Conservation (phyloP, 2,329 filamentous ascomycete genomes). For the Rhinocladiella similis region DNA sequence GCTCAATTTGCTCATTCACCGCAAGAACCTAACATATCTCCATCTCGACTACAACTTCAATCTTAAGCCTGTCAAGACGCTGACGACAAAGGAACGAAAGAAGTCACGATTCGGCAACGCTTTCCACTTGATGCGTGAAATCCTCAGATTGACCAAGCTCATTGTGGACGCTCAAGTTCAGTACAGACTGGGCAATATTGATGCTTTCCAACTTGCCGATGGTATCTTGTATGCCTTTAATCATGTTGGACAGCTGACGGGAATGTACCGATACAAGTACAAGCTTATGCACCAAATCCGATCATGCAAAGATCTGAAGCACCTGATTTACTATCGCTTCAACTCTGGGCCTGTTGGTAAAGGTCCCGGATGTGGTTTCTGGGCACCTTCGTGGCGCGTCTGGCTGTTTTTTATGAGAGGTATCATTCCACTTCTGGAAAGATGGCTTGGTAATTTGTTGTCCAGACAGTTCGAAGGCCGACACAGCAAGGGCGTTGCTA, state of each 20-base stretch:
- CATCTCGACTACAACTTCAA: conserved; percentile 99
- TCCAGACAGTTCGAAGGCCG: conserved; percentile 97
- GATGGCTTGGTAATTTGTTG: conserved; percentile 95
- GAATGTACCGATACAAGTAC: conserved; percentile 99
- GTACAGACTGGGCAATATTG: conserved; percentile 95
- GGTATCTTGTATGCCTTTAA: conserved; percentile 99
- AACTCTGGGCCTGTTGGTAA: conserved; percentile 97
- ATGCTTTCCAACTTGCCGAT: conserved; percentile 97
- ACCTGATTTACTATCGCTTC: conserved; percentile 98
- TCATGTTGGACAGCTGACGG: conserved; percentile 94
- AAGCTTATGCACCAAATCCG: conserved; percentile 99
- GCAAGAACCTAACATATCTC: conserved; percentile 96
- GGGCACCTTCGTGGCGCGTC: conserved; percentile 97
- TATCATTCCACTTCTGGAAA: conserved; percentile 92
- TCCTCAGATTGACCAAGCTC: conserved; percentile 89
- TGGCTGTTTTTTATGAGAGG: conserved; percentile 99
- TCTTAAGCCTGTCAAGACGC: conserved; percentile 95
- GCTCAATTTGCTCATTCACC: conserved; percentile 94
- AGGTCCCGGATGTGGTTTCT: conserved; percentile 96
- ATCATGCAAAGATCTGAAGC: conserved; percentile 98
- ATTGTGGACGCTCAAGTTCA: conserved; percentile 99
- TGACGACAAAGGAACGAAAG: conserved; percentile 98
- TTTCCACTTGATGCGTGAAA: conserved; percentile 98
- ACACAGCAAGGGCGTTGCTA: conserved; percentile 97
- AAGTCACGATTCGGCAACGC: conserved; percentile 99